These are phyloP conservation scores for Rhodotorula glutinis DNA, from an alignment of 1,284 basidiomycete species.

Conservation along the genomic window DNA sequence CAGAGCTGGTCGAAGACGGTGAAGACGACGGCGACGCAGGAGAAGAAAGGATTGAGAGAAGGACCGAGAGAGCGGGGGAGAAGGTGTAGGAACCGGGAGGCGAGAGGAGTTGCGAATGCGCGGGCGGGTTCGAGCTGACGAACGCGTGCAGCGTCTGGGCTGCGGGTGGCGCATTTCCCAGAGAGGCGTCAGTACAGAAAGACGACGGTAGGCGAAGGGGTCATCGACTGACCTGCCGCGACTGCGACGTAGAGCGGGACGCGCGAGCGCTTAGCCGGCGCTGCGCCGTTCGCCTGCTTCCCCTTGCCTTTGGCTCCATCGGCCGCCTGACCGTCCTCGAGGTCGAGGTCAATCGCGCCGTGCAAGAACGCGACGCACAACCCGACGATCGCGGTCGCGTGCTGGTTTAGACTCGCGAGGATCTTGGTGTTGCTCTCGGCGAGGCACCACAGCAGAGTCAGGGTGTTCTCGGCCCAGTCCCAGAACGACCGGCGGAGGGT, in stretches of 20 bases:
- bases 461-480: slow-evolving; percentile 82
- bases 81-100: slow-evolving; percentile 13
- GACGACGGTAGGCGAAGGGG: not conserved
- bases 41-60: slow-evolving; percentile 26
- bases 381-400: slow-evolving; percentile 24
- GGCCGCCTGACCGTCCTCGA: not conserved
- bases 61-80: slow-evolving; percentile 24
- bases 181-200: not conserved
- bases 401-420: slow-evolving; percentile 27
- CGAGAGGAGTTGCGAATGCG: slow-evolving; percentile 24
- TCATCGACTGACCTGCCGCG: slow-evolving; percentile 24
- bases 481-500: slow-evolving; percentile 68
- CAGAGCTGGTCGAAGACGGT: not conserved
- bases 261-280: slow-evolving; percentile 6
- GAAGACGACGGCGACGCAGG: not conserved
- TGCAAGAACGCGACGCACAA: slow-evolving; percentile 27
- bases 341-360: slow-evolving; percentile 3
- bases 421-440: slow-evolving; percentile 60
- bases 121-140: slow-evolving; percentile 29
- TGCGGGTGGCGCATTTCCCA: not conserved
- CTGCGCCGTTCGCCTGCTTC: slow-evolving; percentile 14
- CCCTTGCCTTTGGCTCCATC: slow-evolving; percentile 2
- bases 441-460: slow-evolving; percentile 86
- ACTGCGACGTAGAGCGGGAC: slow-evolving; percentile 36
- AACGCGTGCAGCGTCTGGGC: slow-evolving; percentile 38